Base-by-base conservation (phyloP, 2,329 filamentous ascomycete genomes). In the Venturia pyrina region DNA sequence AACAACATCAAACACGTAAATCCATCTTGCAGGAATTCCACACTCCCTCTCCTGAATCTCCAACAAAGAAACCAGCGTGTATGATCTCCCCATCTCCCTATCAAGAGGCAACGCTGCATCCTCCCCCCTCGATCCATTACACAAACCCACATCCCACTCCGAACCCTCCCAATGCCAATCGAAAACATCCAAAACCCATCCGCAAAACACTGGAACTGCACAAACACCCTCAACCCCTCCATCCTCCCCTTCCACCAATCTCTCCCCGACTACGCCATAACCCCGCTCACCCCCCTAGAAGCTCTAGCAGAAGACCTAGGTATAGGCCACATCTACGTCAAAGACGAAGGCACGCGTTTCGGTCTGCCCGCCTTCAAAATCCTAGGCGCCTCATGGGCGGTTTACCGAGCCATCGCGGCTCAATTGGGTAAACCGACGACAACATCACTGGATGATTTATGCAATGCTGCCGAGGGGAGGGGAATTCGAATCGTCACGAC, bases 361-460 rank as follows among this genome's bases (percentile, higher is more conserved):
- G 86, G 87, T 0, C 79, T 93, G 1, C 88, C 88, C 0, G 83
- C 89, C 0, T 93, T 93, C 80, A 95, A 95, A 75, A 89, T 93
- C 57, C 82, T 93, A 0, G 90, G 90, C 24, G 89, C 90, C 0
- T 89, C 87, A 0, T 93, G 89, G 89, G 89, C 84, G 0, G 81
- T 84, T 3, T 87, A 85, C 70, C 81, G 83, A 7, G 84, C 87
- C 17, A 71, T 90, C 7, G 72, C 77, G 0, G 71, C 76, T 1
- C 73, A 76, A 8, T 74, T 86, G 0, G 73, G 72, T 1, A 74
- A 86, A 0, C 73, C 80, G 0, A 68, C 78, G 0, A 77, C 78
- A 0, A 72, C 79, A 0, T 72, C 76, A 3, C 70, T 87, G 0
- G 75, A 79, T 0, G 74, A 79, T 0, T 69, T 87, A 1, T 76